Evolutionary conservation across 148 eudicot genomes (phyloP).

Genomic region (Rhododendron vialii): DNA sequence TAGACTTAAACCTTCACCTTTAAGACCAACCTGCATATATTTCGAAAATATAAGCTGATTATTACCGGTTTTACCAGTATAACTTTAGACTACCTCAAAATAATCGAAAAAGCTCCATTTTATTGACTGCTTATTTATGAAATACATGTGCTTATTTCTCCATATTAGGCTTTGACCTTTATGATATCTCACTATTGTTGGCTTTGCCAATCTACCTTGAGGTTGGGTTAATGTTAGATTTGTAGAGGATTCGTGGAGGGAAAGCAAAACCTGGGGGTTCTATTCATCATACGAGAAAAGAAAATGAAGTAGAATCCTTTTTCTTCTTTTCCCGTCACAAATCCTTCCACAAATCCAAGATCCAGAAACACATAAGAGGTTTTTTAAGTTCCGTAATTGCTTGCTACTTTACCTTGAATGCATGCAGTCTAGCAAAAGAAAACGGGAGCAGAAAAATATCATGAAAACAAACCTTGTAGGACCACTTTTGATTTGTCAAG

Average conservation of each 20-base stretch:
- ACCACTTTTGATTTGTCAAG: too few relatives aligned
- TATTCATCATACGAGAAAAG: too few relatives aligned
- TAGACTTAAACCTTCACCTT: constrained; percentile 60
- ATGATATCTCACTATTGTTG: too few relatives aligned
- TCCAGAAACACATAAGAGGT: background rate
- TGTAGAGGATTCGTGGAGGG: background rate
- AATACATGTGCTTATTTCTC: background rate
- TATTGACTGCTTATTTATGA: background rate
- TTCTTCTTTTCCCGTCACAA: background rate
- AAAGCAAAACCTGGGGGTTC: background rate
- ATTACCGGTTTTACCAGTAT: too few relatives aligned
- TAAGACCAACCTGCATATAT: constrained; percentile 61
- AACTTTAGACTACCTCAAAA: background rate
- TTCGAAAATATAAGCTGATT: background rate
- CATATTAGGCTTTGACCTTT: background rate
- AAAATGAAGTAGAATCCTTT: background rate
- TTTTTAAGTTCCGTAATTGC: background rate
- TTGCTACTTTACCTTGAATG: background rate
- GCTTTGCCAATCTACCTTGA: background rate
- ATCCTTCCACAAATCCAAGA: background rate
- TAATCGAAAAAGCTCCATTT: background rate
- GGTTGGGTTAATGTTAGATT: background rate
- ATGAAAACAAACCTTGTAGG: too few relatives aligned
- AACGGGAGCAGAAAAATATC: background rate
- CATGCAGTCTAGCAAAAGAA: background rate